Evolutionary conservation across 495 filamentous ascomycete species (phyloP).

Genomic region (Tuber calosporum): DNA sequence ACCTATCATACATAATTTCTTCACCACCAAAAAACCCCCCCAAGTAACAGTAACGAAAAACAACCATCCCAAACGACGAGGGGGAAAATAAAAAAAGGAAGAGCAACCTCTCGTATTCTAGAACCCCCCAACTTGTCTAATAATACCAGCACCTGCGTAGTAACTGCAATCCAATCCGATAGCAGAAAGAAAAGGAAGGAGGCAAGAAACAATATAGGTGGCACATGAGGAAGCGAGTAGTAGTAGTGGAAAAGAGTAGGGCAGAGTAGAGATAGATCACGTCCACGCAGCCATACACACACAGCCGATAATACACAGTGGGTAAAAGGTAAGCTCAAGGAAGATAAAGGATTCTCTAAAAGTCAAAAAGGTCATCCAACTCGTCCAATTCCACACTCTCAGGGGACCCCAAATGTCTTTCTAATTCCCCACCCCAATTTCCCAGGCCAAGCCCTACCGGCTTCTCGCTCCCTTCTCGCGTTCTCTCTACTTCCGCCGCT

Average conservation of each 20-base stretch:
- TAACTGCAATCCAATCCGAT: neutral
- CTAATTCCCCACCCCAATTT: conserved; percentile 50
- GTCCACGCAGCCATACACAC: neutral
- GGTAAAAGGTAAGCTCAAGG: neutral
- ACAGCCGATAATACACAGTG: neutral
- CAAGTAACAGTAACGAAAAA: neutral
- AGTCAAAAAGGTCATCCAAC: conserved; percentile 78
- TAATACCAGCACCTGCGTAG: neutral
- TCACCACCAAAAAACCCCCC: neutral
- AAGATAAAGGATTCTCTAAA: conserved; percentile 43
- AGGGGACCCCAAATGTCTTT: conserved; percentile 66
- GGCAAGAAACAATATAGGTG: neutral
- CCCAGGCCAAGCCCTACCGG: conserved; percentile 47
- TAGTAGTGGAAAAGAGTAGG: neutral
- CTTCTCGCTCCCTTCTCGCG: conserved; percentile 30
- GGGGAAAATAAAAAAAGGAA: neutral
- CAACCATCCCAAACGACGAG: neutral
- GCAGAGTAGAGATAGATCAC: neutral
- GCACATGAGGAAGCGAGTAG: neutral
- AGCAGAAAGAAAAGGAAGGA: neutral
- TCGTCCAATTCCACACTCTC: conserved; percentile 88
- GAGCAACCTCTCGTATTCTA: neutral
- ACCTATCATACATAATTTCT: neutral
- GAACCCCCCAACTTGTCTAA: neutral
- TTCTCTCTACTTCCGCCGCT: conserved; percentile 31